phyloP scores from a whole-genome alignment of 2,329 filamentous ascomycete genomes.

The Phyllosticta capitalensis region DNA sequence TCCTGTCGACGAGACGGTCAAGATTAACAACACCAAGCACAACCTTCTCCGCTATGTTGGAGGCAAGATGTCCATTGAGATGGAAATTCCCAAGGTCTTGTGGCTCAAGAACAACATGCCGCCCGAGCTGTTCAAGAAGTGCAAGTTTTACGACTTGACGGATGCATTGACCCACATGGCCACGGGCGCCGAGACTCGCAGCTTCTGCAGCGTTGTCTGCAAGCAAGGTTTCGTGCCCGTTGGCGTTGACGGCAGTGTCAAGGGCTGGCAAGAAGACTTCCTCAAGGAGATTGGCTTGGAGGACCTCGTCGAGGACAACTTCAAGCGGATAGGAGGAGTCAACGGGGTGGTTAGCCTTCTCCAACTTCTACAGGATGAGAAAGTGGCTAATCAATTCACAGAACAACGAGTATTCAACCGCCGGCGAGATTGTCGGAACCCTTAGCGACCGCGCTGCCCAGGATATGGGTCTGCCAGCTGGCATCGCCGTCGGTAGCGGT shows the following conservation, averaged over 20 bases:
- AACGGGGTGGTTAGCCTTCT: constrained; percentile 75
- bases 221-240: constrained; percentile 96
- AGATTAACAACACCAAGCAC: constrained; percentile 88
- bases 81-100: constrained; percentile 97
- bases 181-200: constrained; percentile 82
- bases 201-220: constrained; percentile 92
- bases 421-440: constrained; percentile 80
- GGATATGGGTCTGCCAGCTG: constrained; percentile 74
- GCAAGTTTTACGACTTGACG: constrained; percentile 93
- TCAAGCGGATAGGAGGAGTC: constrained; percentile 88
- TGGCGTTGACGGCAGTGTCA: constrained; percentile 93
- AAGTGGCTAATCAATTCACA: constrained; percentile 37
- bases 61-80: constrained; percentile 97
- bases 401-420: constrained; percentile 87
- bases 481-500: constrained; percentile 87
- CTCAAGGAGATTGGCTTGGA: constrained; percentile 75
- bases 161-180: constrained; percentile 92
- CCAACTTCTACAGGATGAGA: constrained; percentile 14
- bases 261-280: constrained; percentile 97
- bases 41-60: constrained; percentile 93
- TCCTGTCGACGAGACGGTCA: constrained; percentile 78
- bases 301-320: constrained; percentile 76
- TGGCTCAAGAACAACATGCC: constrained; percentile 99
- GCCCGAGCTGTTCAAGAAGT: constrained; percentile 74
- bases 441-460: constrained; percentile 73